Conservation (phyloP, 2,329 filamentous ascomycete genomes). For the Aureobasidium sp. region DNA sequence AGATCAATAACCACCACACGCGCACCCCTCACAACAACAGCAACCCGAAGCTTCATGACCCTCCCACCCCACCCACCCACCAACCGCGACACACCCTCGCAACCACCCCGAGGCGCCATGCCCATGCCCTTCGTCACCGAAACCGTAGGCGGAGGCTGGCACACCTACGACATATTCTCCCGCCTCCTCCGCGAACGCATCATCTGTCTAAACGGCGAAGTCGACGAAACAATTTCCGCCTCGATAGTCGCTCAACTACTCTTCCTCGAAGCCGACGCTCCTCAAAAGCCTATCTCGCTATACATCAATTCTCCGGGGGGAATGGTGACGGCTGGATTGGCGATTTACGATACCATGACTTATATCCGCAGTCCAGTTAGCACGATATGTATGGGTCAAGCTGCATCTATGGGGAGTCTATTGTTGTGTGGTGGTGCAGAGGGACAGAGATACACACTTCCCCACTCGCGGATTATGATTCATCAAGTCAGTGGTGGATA, state of each 20-base stretch:
- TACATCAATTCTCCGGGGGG: slow-evolving; percentile 98
- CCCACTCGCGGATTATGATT: slow-evolving; percentile 91
- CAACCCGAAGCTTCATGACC: slow-evolving; percentile 10
- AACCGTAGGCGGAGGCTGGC: slow-evolving; percentile 42
- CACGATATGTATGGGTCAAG: slow-evolving; percentile 90
- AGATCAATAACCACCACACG: neutral
- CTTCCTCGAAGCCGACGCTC: slow-evolving; percentile 95
- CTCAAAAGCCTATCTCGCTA: slow-evolving; percentile 88
- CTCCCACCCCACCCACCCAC: slow-evolving; percentile 17
- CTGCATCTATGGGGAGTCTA: slow-evolving; percentile 89
- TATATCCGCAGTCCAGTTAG: slow-evolving; percentile 91
- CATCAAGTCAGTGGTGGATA: slow-evolving; percentile 84
- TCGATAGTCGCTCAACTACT: slow-evolving; percentile 91
- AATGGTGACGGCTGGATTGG: slow-evolving; percentile 72
- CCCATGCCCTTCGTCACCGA: slow-evolving; percentile 44
- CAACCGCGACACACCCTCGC: slow-evolving; percentile 17
- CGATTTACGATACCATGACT: slow-evolving; percentile 98
- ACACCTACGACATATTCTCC: slow-evolving; percentile 41
- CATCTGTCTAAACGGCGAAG: slow-evolving; percentile 82
- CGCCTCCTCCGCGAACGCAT: slow-evolving; percentile 66
- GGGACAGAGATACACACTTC: slow-evolving; percentile 78
- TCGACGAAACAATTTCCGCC: slow-evolving; percentile 86
- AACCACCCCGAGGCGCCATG: slow-evolving; percentile 29
- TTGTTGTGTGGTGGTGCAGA: slow-evolving; percentile 77
- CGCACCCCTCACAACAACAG: neutral